Evolutionary conservation across 2,329 filamentous ascomycete genomes (phyloP).

Genomic region (Spiromastix sp.): DNA sequence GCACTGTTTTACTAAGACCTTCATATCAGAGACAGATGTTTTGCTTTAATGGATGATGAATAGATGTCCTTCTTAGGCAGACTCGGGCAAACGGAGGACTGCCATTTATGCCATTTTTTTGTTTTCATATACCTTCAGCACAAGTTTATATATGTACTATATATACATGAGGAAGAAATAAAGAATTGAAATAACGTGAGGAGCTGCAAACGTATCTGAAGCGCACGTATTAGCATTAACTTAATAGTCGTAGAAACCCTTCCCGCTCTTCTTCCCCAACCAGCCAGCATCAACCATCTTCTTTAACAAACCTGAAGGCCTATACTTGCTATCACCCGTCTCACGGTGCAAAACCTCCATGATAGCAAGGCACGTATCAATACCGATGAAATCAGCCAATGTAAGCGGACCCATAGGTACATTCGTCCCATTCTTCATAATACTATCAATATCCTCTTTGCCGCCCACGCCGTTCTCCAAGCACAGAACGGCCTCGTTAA

Average conservation of each 20-base stretch:
- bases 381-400: conserved; percentile 90
- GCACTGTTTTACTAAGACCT: no score
- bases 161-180: no score
- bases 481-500: conserved; percentile 96
- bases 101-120: not conserved
- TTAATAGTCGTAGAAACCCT: conserved; percentile 68
- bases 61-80: no score
- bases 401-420: conserved; percentile 95
- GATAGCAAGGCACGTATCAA: conserved; percentile 92
- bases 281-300: conserved; percentile 99
- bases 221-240: no score
- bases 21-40: no score
- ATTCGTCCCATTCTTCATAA: conserved; percentile 99
- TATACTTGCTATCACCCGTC: conserved; percentile 91
- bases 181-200: no score
- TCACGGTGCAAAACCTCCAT: conserved; percentile 91
- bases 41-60: no score
- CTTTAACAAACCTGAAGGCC: conserved; percentile 72
- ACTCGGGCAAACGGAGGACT: no score
- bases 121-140: not conserved
- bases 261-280: conserved; percentile 94
- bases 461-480: conserved; percentile 84
- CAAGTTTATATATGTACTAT: not conserved
- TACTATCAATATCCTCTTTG: conserved; percentile 86
- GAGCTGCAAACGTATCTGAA: no score